Base-by-base conservation (phyloP, 805 yeast genomes). In the Scheffersomyces ergatensis region DNA sequence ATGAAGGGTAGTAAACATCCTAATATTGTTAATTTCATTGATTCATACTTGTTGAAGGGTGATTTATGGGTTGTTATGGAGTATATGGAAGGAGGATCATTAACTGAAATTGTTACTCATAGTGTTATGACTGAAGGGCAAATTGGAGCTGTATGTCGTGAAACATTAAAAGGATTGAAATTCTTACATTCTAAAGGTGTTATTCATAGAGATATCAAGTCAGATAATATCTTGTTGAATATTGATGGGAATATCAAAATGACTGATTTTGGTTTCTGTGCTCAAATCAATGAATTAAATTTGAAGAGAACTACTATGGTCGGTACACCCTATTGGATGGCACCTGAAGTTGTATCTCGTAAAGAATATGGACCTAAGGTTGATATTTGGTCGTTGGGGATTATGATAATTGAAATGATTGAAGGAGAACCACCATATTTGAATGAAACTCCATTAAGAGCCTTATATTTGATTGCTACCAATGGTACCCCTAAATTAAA, bases 251-350 rank as follows among this genome's bases (percentile, higher is more conserved):
- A 89, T 49, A 89, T 93, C 56, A 93, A 93, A 65, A 74, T 93
- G 59, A 93, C 99, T 0, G 99, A 93, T 66, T 88, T 88, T 61
- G 96, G 96, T 0, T 93, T 92, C 69, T 93, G 99, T 67, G 99
- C 99, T 0, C 95, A 90, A 63, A 70, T 68, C 45, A 65, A 63
- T 45, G 66, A 57, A 42, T 47, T 57, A 40, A 85, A 86, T 49
- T 71, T 85, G 40, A 90, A 92, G 62, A 81, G 99, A 60, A 89
- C 96, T 3, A 93, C 99, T 4, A 89, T 93, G 96, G 99, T 93
- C 14, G 99, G 99, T 13, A 93, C 99, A 0, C 99, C 99, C 12
- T 93, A 93, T 62, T 93, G 99, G 99, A 93, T 93, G 99, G 99
- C 99, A 0, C 99, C 99, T 1, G 99, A 93, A 62, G 97, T 93